Conservation (phyloP, 2,329 filamentous ascomycete genomes). For the Trichoderma citrinoviride region DNA sequence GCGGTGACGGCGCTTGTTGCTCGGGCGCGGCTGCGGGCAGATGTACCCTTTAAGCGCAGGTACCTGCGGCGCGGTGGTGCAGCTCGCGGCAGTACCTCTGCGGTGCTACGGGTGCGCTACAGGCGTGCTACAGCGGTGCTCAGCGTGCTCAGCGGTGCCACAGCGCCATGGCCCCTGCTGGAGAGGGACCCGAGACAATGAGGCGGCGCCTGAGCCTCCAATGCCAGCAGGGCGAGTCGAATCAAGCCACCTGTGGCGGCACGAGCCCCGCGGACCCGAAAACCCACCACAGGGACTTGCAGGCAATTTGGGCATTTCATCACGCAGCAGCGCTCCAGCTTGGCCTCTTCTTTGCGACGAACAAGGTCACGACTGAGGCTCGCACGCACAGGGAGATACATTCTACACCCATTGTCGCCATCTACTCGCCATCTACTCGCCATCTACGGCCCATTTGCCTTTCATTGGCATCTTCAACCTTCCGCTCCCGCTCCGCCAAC, state of each 20-base stretch:
- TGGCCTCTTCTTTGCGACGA: not conserved
- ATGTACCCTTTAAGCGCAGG: slow-evolving; percentile 12
- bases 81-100: not conserved
- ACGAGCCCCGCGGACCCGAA: slow-evolving; percentile 20
- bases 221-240: not conserved
- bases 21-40: not conserved
- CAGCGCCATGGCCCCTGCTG: not conserved
- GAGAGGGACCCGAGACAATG: too few relatives aligned
- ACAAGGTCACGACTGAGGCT: not conserved
- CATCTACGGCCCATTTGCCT: too few relatives aligned
- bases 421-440: not conserved
- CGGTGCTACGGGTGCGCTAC: not conserved
- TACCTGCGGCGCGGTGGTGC: not conserved
- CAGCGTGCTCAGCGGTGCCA: not conserved
- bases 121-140: not conserved
- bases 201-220: not conserved
- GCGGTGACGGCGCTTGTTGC: slow-evolving; percentile 13
- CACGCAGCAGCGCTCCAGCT: slow-evolving; percentile 9
- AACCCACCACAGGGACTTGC: slow-evolving; percentile 3
- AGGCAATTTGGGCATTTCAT: not conserved
- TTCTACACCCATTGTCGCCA: too few relatives aligned
- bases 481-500: not conserved
- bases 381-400: not conserved
- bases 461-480: not conserved
- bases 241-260: slow-evolving; percentile 18